These are phyloP conservation scores for Oidium heveae DNA, from an alignment of 2,329 filamentous ascomycete genomes.

Conservation along the genomic window DNA sequence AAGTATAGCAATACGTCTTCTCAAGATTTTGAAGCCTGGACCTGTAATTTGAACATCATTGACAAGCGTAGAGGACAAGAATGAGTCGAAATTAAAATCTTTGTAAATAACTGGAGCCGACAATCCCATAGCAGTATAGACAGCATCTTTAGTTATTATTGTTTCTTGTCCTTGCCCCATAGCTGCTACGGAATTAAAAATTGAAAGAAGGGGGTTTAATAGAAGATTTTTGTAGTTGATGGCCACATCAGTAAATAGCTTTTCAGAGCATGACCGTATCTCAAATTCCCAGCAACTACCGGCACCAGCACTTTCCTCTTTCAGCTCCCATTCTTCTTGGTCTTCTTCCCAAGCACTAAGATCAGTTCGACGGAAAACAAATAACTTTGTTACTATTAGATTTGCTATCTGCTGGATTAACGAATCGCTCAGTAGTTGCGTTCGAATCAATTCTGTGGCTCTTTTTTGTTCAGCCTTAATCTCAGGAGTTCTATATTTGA, in stretches of 20 bases:
- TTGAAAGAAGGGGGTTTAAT: slow-evolving; percentile 51
- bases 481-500: slow-evolving; percentile 55
- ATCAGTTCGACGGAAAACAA: slow-evolving; percentile 66
- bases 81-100: slow-evolving; percentile 58
- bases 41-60: slow-evolving; percentile 45
- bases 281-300: slow-evolving; percentile 80
- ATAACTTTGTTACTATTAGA: slow-evolving; percentile 62
- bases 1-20: slow-evolving; percentile 68
- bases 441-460: slow-evolving; percentile 44
- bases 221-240: slow-evolving; percentile 70
- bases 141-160: slow-evolving; percentile 70
- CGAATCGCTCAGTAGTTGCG: slow-evolving; percentile 46
- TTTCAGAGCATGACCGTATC: slow-evolving; percentile 77
- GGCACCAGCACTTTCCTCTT: slow-evolving; percentile 44
- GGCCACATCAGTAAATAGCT: slow-evolving; percentile 74
- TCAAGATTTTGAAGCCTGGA: slow-evolving; percentile 49
- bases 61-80: slow-evolving; percentile 51
- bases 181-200: slow-evolving; percentile 57
- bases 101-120: slow-evolving; percentile 52
- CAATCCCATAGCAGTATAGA: slow-evolving; percentile 81
- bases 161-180: slow-evolving; percentile 24
- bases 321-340: slow-evolving; percentile 83
- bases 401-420: slow-evolving; percentile 66
- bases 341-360: slow-evolving; percentile 84
- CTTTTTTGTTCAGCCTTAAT: slow-evolving; percentile 51